phyloP scores from a whole-genome alignment of 495 filamentous ascomycete species.

The Filosporella fistucella region DNA sequence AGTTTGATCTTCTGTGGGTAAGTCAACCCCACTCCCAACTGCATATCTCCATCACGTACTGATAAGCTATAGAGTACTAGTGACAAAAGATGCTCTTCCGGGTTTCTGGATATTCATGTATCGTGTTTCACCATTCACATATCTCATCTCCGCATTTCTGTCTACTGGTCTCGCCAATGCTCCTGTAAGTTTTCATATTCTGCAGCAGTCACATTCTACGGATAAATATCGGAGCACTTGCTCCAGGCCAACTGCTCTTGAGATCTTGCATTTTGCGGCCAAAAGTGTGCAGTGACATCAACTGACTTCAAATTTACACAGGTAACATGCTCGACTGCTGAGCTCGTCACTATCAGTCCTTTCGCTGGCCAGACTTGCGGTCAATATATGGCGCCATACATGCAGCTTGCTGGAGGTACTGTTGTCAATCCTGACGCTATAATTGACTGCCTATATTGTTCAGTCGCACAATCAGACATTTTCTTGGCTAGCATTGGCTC shows the following conservation, averaged over 20 bases:
- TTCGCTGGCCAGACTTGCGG: slow-evolving; percentile 46
- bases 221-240: too few relatives aligned
- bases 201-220: too few relatives aligned
- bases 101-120: slow-evolving; percentile 85
- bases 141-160: slow-evolving; percentile 32
- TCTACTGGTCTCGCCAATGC: slow-evolving; percentile 38
- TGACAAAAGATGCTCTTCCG: slow-evolving; percentile 51
- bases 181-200: too few relatives aligned
- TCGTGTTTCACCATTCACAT: slow-evolving; percentile 66
- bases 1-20: slow-evolving; percentile 50
- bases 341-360: slow-evolving; percentile 50
- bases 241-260: too few relatives aligned
- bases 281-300: too few relatives aligned
- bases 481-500: slow-evolving; percentile 49
- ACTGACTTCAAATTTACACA: too few relatives aligned
- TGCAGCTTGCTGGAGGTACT: slow-evolving; percentile 35
- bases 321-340: slow-evolving; percentile 54
- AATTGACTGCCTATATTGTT: slow-evolving; percentile 55
- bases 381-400: slow-evolving; percentile 38
- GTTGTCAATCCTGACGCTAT: slow-evolving; percentile 46
- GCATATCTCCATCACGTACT: neutral
- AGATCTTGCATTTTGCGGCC: too few relatives aligned
- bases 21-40: slow-evolving; percentile 23
- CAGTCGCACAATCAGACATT: slow-evolving; percentile 51
- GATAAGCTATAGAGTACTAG: slow-evolving; percentile 47